Percentiles rank a stretch among this genome's conserved stretches.
Conservation (phyloP, 192 early-diverging fungal species). For the Jimgerdemannia flammicorona region DNA sequence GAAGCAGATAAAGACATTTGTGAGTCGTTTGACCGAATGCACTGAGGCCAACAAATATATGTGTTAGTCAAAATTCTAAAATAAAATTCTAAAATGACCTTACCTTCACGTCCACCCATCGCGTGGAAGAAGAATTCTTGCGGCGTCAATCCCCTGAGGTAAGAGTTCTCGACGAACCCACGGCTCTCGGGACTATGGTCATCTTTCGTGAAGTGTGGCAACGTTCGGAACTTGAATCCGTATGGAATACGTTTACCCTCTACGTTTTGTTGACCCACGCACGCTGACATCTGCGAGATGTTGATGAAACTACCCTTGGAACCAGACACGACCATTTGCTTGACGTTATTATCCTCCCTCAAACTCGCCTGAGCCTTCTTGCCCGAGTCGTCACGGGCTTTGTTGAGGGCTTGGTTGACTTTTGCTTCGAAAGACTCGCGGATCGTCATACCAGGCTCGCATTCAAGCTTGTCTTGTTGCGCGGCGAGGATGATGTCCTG, state of each 20-base stretch:
- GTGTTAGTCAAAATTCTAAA: not conserved
- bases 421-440: conserved; percentile 88
- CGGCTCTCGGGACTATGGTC: conserved; percentile 91
- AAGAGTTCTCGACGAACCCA: conserved; percentile 89
- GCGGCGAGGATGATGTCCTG: conserved; percentile 76
- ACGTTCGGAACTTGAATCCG: conserved; percentile 89
- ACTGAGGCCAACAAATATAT: not conserved
- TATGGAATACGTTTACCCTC: conserved; percentile 98
- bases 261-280: conserved; percentile 99
- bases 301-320: conserved; percentile 97
- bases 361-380: conserved; percentile 77
- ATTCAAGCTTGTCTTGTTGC: conserved; percentile 78
- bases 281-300: conserved; percentile 96
- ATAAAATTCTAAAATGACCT: conserved; percentile 1
- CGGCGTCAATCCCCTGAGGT: conserved; percentile 89
- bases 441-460: conserved; percentile 88
- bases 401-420: conserved; percentile 85
- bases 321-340: conserved; percentile 94
- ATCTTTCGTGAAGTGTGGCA: conserved; percentile 98
- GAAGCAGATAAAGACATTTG: not conserved
- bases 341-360: conserved; percentile 92
- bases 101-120: conserved; percentile 98
- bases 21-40: too few relatives aligned
- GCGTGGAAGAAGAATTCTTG: conserved; percentile 99
- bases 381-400: conserved; percentile 89